phyloP scores from a whole-genome alignment of 768 basidiomycete species.

The Dacryopinax primogenitus region DNA sequence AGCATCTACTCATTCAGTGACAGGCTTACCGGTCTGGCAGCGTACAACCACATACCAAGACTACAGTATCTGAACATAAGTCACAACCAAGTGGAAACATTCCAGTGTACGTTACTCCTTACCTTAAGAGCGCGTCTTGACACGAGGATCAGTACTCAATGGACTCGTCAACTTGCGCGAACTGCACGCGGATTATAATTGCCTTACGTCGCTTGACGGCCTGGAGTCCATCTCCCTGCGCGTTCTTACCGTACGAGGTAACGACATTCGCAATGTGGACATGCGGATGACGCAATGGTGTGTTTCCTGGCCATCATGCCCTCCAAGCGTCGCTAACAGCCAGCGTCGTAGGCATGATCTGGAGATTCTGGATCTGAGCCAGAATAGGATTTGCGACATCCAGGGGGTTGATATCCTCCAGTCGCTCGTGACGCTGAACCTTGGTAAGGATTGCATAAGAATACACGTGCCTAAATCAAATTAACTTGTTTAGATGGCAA shows the following conservation, averaged over 20 bases:
- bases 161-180: constrained; percentile 78
- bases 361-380: constrained; percentile 71
- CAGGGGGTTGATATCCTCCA: constrained; percentile 39
- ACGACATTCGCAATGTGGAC: constrained; percentile 52
- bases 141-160: constrained; percentile 47
- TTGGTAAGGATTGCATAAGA: constrained; percentile 44
- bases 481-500: constrained; percentile 50
- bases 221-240: constrained; percentile 52
- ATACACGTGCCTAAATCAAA: background rate
- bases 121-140: constrained; percentile 7
- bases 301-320: constrained; percentile 19
- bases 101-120: constrained; percentile 52
- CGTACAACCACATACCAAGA: constrained; percentile 73
- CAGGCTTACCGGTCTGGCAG: constrained; percentile 75
- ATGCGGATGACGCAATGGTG: constrained; percentile 55
- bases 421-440: constrained; percentile 54
- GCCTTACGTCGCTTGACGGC: constrained; percentile 58
- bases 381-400: constrained; percentile 53
- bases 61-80: constrained; percentile 86
- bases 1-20: constrained; percentile 18
- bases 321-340: background rate
- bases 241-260: constrained; percentile 63
- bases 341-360: constrained; percentile 33
- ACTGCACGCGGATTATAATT: constrained; percentile 79
- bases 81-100: constrained; percentile 73